A percentile compares a stretch with the other conserved stretches of the same genome.
Conservation (phyloP, 2,329 filamentous ascomycete species). For the Blumeria hordei region DNA sequence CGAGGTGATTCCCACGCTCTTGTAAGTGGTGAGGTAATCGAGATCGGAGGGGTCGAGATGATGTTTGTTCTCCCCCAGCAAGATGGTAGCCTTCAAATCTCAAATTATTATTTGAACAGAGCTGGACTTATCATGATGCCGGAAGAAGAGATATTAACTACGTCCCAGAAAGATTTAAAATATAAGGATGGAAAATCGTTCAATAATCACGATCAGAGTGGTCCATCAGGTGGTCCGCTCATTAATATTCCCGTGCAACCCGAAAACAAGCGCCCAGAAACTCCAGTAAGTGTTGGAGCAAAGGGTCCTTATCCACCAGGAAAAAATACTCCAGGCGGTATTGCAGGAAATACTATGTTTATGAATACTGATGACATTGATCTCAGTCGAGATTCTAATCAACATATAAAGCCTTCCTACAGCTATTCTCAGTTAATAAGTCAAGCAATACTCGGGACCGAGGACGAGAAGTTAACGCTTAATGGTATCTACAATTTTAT, state of each 20-base stretch:
- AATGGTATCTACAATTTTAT: slow-evolving; percentile 90
- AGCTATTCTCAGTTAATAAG: slow-evolving; percentile 96
- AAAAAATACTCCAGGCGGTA: slow-evolving; percentile 10
- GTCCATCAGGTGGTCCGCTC: slow-evolving; percentile 15
- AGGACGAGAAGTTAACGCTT: slow-evolving; percentile 72
- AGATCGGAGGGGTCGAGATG: slow-evolving; percentile 88
- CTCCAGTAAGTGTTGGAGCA: slow-evolving; percentile 18
- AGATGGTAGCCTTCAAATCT: slow-evolving; percentile 38
- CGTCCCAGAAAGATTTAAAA: neutral
- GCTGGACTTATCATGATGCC: slow-evolving; percentile 25
- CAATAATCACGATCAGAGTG: slow-evolving; percentile 6
- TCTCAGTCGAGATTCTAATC: slow-evolving; percentile 59
- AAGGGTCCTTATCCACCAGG: slow-evolving; percentile 9
- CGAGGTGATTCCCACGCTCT: slow-evolving; percentile 38
- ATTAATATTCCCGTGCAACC: slow-evolving; percentile 33
- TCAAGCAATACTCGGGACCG: slow-evolving; percentile 72
- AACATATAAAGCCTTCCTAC: slow-evolving; percentile 82
- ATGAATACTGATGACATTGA: slow-evolving; percentile 35
- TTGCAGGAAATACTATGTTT: slow-evolving; percentile 18
- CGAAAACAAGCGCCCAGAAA: slow-evolving; percentile 34
- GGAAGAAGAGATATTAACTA: neutral
- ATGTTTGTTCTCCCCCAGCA: slow-evolving; percentile 86
- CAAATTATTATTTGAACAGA: slow-evolving; percentile 43
- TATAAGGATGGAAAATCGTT: neutral
- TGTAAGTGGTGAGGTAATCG: slow-evolving; percentile 70